Conservation (phyloP, 2,329 filamentous ascomycete species). For the Aspergillus sp. region DNA sequence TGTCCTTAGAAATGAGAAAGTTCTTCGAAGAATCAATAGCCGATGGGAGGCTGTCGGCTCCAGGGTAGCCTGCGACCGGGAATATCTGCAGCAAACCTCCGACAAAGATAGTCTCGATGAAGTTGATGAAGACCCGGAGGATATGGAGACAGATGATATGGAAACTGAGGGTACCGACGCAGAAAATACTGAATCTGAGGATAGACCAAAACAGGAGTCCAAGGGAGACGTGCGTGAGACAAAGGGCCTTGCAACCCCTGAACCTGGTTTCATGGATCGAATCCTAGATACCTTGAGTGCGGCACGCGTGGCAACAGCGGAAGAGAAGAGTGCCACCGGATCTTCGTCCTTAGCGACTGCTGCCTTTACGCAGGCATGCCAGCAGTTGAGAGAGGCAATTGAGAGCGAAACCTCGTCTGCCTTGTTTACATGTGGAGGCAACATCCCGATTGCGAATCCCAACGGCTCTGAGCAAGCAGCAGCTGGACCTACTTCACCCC, state of each 20-base stretch:
- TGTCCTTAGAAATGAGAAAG: not conserved
- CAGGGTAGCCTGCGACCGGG: accelerated
- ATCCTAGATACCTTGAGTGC: not conserved
- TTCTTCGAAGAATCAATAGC: accelerated
- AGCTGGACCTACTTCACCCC: not conserved
- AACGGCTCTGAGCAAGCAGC: not conserved
- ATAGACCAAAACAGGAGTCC: too few relatives aligned
- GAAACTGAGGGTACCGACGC: too few relatives aligned
- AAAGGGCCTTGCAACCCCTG: accelerated
- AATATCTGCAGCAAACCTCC: too few relatives aligned
- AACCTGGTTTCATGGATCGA: not conserved
- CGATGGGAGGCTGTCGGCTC: not conserved
- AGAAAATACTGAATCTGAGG: too few relatives aligned
- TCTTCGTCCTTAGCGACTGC: not conserved
- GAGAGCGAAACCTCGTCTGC: not conserved
- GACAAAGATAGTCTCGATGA: too few relatives aligned
- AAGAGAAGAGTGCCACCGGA: not conserved
- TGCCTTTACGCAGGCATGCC: not conserved
- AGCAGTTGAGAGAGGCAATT: not conserved
- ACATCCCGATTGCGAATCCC: not conserved
- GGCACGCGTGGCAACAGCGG: not conserved
- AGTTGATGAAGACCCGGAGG: too few relatives aligned
- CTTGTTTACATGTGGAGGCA: not conserved
- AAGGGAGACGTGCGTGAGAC: too few relatives aligned
- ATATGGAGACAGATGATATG: too few relatives aligned